phyloP scores from a whole-genome alignment of 2,329 filamentous ascomycete genomes.

The Aspergillus fijiensis region DNA sequence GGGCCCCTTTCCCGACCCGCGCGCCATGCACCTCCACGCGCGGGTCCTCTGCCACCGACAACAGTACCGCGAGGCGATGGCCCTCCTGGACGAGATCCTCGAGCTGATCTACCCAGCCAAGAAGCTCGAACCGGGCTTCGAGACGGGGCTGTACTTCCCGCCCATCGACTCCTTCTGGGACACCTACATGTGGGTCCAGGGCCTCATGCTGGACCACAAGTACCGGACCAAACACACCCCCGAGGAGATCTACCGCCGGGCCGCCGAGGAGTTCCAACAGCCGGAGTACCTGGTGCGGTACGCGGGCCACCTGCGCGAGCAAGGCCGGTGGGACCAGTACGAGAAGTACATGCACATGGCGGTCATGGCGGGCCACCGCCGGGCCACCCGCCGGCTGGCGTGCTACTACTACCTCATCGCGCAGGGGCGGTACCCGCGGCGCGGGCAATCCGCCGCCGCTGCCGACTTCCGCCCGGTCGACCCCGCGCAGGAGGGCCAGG shows the following conservation, averaged over 20 bases:
- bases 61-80: conserved; percentile 21
- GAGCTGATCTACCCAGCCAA: conserved; percentile 21
- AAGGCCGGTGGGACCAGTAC: conserved; percentile 29
- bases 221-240: background rate
- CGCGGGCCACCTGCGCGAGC: conserved; percentile 24
- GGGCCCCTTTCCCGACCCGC: conserved; percentile 23
- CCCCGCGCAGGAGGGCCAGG: background rate
- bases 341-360: conserved; percentile 38
- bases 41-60: conserved; percentile 26
- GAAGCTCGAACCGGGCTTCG: background rate
- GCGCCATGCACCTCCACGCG: conserved; percentile 31
- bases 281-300: conserved; percentile 28
- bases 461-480: background rate
- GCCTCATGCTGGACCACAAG: conserved; percentile 14
- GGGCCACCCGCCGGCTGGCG: conserved; percentile 35
- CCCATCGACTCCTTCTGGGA: conserved; percentile 26
- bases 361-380: conserved; percentile 28
- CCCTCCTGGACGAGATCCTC: conserved; percentile 29
- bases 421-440: conserved; percentile 25
- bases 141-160: background rate
- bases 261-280: conserved; percentile 34
- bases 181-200: conserved; percentile 25
- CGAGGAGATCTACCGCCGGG: conserved; percentile 25
- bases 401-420: conserved; percentile 39
- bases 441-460: conserved; percentile 7